These are phyloP conservation scores for Aspergillus sp. DNA, from an alignment of 2,329 filamentous ascomycete species.

Conservation along the genomic window DNA sequence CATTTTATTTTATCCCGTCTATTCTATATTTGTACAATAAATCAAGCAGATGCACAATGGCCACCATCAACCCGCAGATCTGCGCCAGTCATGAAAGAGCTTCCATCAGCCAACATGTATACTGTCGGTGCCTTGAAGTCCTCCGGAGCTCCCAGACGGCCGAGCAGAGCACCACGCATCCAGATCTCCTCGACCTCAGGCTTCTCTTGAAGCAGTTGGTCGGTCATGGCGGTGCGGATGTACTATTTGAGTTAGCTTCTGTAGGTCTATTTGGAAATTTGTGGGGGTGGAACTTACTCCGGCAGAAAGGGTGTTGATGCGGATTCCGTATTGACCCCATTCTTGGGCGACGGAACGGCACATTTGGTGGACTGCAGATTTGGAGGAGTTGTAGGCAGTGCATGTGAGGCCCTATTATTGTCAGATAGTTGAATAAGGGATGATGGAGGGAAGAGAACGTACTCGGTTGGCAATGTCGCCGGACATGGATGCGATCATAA, in stretches of 20 bases:
- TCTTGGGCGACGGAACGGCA: conserved; percentile 44
- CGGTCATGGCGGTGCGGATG: conserved; percentile 45
- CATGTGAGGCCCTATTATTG: conserved; percentile 51
- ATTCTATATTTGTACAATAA: not conserved
- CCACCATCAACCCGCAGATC: conserved; percentile 37
- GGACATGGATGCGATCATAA: conserved; percentile 65
- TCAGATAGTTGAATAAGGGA: not conserved
- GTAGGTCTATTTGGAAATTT: not conserved
- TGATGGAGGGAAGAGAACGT: conserved; percentile 9
- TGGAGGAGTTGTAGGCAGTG: conserved; percentile 51
- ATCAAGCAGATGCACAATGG: conserved; percentile 29
- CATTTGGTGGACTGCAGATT: conserved; percentile 45
- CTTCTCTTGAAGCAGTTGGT: conserved; percentile 38
- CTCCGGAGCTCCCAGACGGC: conserved; percentile 41
- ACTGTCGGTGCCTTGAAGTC: conserved; percentile 33
- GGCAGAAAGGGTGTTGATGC: conserved; percentile 74
- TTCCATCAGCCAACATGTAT: conserved; percentile 32
- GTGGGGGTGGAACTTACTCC: conserved; percentile 40
- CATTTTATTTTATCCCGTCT: not conserved
- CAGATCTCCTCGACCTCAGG: conserved; percentile 48
- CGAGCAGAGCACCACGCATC: conserved; percentile 49
- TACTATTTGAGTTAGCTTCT: conserved; percentile 27
- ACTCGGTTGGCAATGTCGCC: conserved; percentile 57
- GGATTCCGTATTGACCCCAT: conserved; percentile 57
- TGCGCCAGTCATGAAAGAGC: conserved; percentile 35